Base-by-base conservation (phyloP, 2,329 filamentous ascomycete genomes). In the Penicillium sp. region DNA sequence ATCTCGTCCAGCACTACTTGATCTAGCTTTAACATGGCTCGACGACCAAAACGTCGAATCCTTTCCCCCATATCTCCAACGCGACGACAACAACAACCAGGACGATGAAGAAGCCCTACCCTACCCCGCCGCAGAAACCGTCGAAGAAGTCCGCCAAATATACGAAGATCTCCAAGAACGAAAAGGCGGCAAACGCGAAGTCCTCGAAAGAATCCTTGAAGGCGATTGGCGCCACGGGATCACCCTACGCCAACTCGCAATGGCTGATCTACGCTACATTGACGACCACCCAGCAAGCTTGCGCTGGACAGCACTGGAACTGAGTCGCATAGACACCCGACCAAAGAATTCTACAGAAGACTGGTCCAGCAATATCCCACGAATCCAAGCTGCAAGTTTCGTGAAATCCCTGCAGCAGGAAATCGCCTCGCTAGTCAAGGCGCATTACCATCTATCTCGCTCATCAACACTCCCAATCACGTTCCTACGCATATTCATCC, bases 351-450 rank as follows among this genome's bases (percentile, higher is more conserved):
- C 46, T 5, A 22, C 56, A 66, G 60, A 41, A 55, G 77, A 80
- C 53, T 67, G 63, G 56, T 70, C 74, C 24, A 62, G 68, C 56
- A 72, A 74, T 61, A 70, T 84, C 21, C 90, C 91, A 11, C 86
- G 88, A 16, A 90, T 95, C 67, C 90, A 96, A 67, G 89, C 90
- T 1, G 86, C 89, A 5, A 90, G 88, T 0, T 96, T 96, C 71
- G 79, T 96, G 37, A 84, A 85, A 62, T 89, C 88, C 63, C 83
- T 96, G 2, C 89, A 93, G 63, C 80, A 81, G 41, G 87, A 93
- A 68, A 83, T 92, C 19, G 80, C 90, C 1, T 90, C 91, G 1
- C 83, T 95, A 57, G 84, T 93, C 64, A 96, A 95, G 73, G 89
- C 90, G 5, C 90, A 96, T 73, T 95, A 91, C 72, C 88, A 90